Evolutionary conservation across 208 protist species (phyloP).

Genomic region (Leishmania gerbilli): DNA sequence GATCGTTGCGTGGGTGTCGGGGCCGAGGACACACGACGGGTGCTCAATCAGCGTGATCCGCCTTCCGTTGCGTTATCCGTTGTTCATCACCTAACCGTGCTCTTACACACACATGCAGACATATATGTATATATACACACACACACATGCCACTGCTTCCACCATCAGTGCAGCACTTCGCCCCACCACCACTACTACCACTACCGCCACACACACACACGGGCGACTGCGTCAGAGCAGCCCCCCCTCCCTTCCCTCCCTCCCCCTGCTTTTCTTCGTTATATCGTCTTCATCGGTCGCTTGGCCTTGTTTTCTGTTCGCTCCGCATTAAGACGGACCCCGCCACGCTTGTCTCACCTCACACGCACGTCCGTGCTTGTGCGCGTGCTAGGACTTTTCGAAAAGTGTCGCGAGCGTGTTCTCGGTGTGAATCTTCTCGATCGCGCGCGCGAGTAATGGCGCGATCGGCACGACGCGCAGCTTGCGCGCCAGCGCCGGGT

Average conservation of each 20-base stretch:
- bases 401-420: conserved; percentile 76
- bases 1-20: too few relatives aligned
- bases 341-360: not conserved
- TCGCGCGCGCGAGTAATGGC: conserved; percentile 76
- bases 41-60: not conserved
- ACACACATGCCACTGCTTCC: conserved; percentile 4
- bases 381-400: conserved; percentile 44
- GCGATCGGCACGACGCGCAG: conserved; percentile 84
- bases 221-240: too few relatives aligned
- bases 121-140: not conserved
- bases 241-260: too few relatives aligned
- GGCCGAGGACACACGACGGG: too few relatives aligned
- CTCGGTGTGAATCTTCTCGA: conserved; percentile 90
- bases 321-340: not conserved
- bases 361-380: not conserved
- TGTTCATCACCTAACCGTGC: not conserved
- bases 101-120: not conserved
- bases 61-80: not conserved
- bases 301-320: not conserved
- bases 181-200: too few relatives aligned
- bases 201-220: too few relatives aligned
- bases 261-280: too few relatives aligned
- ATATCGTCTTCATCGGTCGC: not conserved
- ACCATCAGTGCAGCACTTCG: too few relatives aligned
- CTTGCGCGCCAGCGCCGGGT: conserved; percentile 70